A percentile compares a stretch with the other conserved stretches of the same genome.
These are phyloP conservation scores for Penicillium riverlandense DNA, from an alignment of 495 filamentous ascomycete species.

Conservation along the genomic window DNA sequence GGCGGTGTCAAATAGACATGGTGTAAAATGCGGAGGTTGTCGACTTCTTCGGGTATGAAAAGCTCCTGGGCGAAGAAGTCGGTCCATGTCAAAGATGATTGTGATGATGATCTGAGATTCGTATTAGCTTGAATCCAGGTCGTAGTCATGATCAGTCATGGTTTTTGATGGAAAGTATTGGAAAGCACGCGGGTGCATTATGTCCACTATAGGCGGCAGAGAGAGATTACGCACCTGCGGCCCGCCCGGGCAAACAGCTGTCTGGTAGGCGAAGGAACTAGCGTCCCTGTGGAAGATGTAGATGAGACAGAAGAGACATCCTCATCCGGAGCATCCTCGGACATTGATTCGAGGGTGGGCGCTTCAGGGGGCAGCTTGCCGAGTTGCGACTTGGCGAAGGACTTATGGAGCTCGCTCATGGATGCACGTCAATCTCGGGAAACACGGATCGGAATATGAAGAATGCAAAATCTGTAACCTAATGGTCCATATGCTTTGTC, in stretches of 20 bases:
- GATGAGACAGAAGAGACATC: constrained; percentile 70
- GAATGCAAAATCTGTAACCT: too few species aligned
- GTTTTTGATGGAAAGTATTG: not conserved
- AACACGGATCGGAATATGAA: too few species aligned
- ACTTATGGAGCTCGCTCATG: constrained; percentile 86
- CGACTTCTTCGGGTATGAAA: constrained; percentile 48
- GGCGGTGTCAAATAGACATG: constrained; percentile 78
- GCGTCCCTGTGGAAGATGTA: constrained; percentile 79
- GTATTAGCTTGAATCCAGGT: constrained; percentile 2
- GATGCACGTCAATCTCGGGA: not conserved
- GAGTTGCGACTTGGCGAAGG: constrained; percentile 76
- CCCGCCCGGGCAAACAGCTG: constrained; percentile 63
- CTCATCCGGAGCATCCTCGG: constrained; percentile 33
- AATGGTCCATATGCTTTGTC: too few species aligned
- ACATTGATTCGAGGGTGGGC: constrained; percentile 34
- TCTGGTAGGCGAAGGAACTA: constrained; percentile 70
- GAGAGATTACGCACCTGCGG: constrained; percentile 41
- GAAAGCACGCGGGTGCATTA: not conserved
- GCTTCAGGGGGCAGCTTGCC: constrained; percentile 51
- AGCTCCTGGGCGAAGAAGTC: constrained; percentile 85
- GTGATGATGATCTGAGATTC: constrained; percentile 16
- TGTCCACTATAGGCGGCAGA: not conserved
- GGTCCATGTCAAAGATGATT: constrained; percentile 64
- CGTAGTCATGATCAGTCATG: not conserved
- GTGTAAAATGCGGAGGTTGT: constrained; percentile 49